phyloP scores from a whole-genome alignment of 192 early-diverging fungal genomes.

The Thoreauomyces humboldtii region DNA sequence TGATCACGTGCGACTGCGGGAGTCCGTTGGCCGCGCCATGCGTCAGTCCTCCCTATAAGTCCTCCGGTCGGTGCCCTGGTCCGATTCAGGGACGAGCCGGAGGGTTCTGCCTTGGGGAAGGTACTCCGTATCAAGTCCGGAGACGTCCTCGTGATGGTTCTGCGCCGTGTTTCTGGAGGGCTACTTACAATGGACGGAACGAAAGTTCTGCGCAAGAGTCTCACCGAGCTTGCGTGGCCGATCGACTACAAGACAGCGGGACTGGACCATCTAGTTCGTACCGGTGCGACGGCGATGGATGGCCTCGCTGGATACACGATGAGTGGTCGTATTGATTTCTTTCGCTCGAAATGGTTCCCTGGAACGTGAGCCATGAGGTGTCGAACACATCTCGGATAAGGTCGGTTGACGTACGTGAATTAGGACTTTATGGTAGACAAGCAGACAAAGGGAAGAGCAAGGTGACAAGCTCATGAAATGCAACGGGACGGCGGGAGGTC shows the following conservation, averaged over 20 bases:
- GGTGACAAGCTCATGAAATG: too few species aligned
- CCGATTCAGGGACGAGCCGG: not conserved
- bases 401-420: too few species aligned
- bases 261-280: not conserved
- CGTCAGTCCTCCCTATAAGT: not conserved
- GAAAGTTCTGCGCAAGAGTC: not conserved
- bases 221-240: conserved; percentile 7
- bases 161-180: not conserved
- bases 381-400: too few species aligned
- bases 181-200: not conserved
- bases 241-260: conserved; percentile 2
- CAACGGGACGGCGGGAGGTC: too few species aligned
- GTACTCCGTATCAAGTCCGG: not conserved
- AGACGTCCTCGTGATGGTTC: not conserved
- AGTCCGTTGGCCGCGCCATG: not conserved
- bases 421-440: too few species aligned
- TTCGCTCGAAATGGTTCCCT: too few species aligned
- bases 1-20: not conserved
- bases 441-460: too few species aligned
- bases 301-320: not conserved
- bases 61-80: not conserved
- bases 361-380: too few species aligned
- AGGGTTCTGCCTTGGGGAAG: not conserved
- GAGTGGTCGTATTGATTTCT: too few species aligned
- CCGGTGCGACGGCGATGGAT: not conserved